These are phyloP conservation scores for Hypomontagnella monticulosa DNA, from an alignment of 495 filamentous ascomycete species.

Conservation along the genomic window DNA sequence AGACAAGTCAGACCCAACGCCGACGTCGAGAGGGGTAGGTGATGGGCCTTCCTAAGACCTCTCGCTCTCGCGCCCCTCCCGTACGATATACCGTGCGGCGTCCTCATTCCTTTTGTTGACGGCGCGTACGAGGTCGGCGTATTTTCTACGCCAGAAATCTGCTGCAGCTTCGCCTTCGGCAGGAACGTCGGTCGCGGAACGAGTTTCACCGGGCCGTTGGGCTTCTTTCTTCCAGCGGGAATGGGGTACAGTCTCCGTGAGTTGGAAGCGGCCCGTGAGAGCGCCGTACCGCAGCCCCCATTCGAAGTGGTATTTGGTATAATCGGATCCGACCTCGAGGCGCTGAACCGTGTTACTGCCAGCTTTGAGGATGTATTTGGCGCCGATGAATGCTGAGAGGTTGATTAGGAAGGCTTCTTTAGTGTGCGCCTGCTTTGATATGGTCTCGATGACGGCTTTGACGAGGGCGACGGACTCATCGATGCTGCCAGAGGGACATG, in stretches of 20 bases:
- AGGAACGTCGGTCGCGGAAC: constrained; percentile 28
- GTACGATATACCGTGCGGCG: not conserved
- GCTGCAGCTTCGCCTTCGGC: constrained; percentile 46
- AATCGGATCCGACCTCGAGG: constrained; percentile 47
- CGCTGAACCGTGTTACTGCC: constrained; percentile 50
- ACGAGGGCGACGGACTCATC: constrained; percentile 60
- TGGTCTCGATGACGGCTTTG: constrained; percentile 55
- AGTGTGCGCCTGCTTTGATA: constrained; percentile 52
- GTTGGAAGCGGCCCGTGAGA: constrained; percentile 54
- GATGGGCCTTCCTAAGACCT: not conserved
- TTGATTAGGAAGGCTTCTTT: constrained; percentile 64
- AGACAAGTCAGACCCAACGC: too few species aligned
- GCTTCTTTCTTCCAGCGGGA: constrained; percentile 45
- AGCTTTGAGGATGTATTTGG: constrained; percentile 53
- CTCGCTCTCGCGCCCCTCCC: not conserved
- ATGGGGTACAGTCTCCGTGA: constrained; percentile 59
- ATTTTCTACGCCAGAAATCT: constrained; percentile 52
- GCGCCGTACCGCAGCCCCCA: constrained; percentile 59
- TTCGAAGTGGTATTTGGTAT: constrained; percentile 52
- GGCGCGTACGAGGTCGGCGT: constrained; percentile 46
- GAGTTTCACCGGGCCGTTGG: constrained; percentile 27
- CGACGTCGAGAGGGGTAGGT: too few species aligned
- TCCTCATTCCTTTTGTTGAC: constrained; percentile 47
- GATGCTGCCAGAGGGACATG: constrained; percentile 49
- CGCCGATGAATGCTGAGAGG: constrained; percentile 59